These are phyloP conservation scores for Fusarium keratoplasticum DNA, from an alignment of 2,329 filamentous ascomycete species.

Conservation along the genomic window DNA sequence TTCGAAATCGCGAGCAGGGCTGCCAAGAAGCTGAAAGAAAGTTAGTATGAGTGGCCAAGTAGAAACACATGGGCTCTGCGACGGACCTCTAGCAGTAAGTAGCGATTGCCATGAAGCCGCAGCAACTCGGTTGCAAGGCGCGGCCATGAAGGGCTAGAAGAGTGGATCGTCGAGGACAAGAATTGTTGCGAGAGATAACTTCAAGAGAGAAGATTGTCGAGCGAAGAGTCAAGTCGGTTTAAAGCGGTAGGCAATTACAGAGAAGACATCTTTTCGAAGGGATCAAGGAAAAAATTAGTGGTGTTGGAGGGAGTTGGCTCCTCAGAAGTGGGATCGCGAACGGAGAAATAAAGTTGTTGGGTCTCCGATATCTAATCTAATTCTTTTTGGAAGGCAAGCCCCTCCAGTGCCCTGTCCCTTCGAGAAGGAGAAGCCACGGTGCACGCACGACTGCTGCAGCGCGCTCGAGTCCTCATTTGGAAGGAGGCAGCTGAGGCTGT, in stretches of 20 bases:
- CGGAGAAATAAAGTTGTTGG: constrained; percentile 43
- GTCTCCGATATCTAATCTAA: constrained; percentile 44
- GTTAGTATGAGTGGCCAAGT: constrained; percentile 18
- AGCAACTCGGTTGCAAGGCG: constrained; percentile 37
- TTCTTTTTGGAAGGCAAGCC: constrained; percentile 25
- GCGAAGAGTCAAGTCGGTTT: not conserved
- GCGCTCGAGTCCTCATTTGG: not conserved
- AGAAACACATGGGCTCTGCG: not conserved
- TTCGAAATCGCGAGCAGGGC: constrained; percentile 11
- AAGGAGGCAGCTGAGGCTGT: constrained; percentile 21
- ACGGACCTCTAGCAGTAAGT: constrained; percentile 35
- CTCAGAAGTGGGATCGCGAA: constrained; percentile 39
- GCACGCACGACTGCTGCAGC: not conserved
- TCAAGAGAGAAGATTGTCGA: not conserved
- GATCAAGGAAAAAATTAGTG: constrained; percentile 27
- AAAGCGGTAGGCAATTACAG: constrained; percentile 20
- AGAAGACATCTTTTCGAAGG: constrained; percentile 30
- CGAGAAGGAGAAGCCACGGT: constrained; percentile 16
- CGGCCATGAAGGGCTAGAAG: constrained; percentile 40
- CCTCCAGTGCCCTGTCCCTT: constrained; percentile 39
- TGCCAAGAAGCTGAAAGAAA: constrained; percentile 27
- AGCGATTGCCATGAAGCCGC: constrained; percentile 38
- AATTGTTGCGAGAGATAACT: constrained; percentile 13
- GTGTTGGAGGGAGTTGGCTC: constrained; percentile 3
- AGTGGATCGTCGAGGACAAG: constrained; percentile 22